phyloP scores from a whole-genome alignment of 2,329 filamentous ascomycete genomes.

The Emydomyces testavorans region DNA sequence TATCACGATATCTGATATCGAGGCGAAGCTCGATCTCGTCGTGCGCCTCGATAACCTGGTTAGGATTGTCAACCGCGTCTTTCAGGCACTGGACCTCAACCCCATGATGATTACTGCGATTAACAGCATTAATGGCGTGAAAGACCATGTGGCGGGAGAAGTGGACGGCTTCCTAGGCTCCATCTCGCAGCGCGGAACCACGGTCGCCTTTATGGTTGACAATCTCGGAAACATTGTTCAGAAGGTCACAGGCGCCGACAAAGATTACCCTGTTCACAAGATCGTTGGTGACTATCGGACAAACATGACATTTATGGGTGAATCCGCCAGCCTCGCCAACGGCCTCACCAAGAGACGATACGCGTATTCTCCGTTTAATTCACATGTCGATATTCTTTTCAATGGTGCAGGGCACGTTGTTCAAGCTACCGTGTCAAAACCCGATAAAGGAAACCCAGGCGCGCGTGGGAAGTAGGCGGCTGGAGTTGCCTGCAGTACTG shows the following conservation, averaged over 20 bases:
- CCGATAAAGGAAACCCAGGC: neutral
- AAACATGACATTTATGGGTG: conserved; percentile 1
- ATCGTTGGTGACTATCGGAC: conserved; percentile 4
- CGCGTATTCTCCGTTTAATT: neutral
- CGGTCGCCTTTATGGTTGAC: conserved; percentile 2
- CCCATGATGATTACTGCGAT: neutral
- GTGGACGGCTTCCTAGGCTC: conserved; percentile 3
- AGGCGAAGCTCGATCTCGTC: neutral
- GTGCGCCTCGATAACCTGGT: neutral
- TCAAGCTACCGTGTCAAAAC: neutral
- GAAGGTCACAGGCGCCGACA: neutral
- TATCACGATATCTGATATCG: neutral
- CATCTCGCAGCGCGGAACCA: conserved; percentile 1
- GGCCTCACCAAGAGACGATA: neutral
- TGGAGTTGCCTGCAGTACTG: neutral
- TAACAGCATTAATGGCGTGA: neutral
- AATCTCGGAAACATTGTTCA: conserved; percentile 6
- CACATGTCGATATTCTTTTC: neutral
- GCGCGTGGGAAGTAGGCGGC: neutral
- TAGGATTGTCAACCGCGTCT: conserved; percentile 1
- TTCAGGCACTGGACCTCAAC: conserved; percentile 1
- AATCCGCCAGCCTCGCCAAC: neutral
- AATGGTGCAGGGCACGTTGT: neutral
- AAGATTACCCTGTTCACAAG: neutral
- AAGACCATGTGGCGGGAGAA: neutral